These are phyloP conservation scores for Alternaria longipes DNA, from an alignment of 2,329 filamentous ascomycete species.

Conservation along the genomic window DNA sequence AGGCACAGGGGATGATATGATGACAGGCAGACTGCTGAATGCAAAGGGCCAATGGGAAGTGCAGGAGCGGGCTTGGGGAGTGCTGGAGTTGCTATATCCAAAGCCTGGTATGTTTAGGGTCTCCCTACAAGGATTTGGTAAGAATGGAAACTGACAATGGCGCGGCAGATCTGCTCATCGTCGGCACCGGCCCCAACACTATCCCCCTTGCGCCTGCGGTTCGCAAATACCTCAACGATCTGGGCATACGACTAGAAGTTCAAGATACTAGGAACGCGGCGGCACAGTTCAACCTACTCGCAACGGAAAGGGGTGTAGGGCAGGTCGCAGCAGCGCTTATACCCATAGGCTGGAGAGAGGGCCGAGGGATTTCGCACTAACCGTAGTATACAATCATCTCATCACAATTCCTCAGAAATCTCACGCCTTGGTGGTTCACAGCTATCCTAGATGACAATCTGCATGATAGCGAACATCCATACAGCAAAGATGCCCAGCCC, in stretches of 20 bases:
- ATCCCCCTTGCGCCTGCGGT: slow-evolving; percentile 79
- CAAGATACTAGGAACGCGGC: slow-evolving; percentile 94
- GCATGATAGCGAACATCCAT: background rate
- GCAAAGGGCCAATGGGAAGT: slow-evolving; percentile 84
- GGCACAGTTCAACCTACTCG: slow-evolving; percentile 91
- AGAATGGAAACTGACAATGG: slow-evolving; percentile 22
- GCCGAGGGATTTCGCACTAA: slow-evolving; percentile 15
- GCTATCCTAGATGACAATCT: background rate
- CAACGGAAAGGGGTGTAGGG: slow-evolving; percentile 87
- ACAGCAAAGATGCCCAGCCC: background rate
- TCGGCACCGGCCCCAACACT: slow-evolving; percentile 83
- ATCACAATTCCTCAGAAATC: background rate
- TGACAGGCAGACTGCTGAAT: slow-evolving; percentile 68
- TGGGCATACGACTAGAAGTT: slow-evolving; percentile 88
- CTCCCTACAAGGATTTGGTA: background rate
- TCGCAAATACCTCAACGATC: slow-evolving; percentile 72
- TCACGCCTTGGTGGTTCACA: background rate
- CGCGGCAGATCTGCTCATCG: slow-evolving; percentile 77
- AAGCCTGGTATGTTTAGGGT: slow-evolving; percentile 74
- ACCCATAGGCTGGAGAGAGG: slow-evolving; percentile 81
- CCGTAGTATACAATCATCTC: background rate
- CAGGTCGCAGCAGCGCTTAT: slow-evolving; percentile 89
- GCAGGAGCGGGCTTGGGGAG: slow-evolving; percentile 72
- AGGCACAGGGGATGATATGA: slow-evolving; percentile 45
- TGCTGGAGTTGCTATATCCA: slow-evolving; percentile 83